Evolutionary conservation across 2,329 filamentous ascomycete species (phyloP), one percentile per base, ranked within the genome.

Genomic region (Aspergillus sp.): DNA sequence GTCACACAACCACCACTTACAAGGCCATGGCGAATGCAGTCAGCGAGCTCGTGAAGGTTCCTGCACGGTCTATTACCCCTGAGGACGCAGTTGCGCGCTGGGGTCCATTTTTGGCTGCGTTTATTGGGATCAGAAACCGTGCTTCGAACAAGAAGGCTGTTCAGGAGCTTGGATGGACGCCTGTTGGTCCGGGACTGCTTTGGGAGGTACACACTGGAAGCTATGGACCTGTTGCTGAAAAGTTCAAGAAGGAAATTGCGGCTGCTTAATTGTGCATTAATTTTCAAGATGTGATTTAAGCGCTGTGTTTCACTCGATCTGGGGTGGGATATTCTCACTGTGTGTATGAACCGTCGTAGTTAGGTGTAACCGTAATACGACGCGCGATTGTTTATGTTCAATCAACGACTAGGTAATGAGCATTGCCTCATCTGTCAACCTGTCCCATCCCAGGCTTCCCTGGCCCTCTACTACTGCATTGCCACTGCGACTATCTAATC

Each of bases 101-200:
- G 60, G 71, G 70, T 3, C 69, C 68, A 2, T 72, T 71, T 39
- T 42, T 75, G 19, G 65, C 61, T 3, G 20, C 41, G 15, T 54
- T 64, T 15, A 37, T 70, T n/a, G 54, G 56, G 3, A 45, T 57
- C 7, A 69, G 76, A 58, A 75, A 74, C 59, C 67, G 68, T 2
- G 63, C 68, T 4, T 74, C 73, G 9, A 76, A 71, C 61, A 59
- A 65, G 33, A 73, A 72, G 67, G 79, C 77, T 13, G 61, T 63
- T 51, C 63, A 68, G 46, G 46, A 64, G 56, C 61, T 79, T 45
- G 74, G 73, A 1, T 79, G 76, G 77, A 54, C 56, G 13, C 68
- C 68, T 7, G 61, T 54, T 40, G 58, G 65, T 2, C 55, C 58
- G 19, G 63, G 56, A 0, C 51, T 75, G 34, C 56, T 75, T 22